A percentile compares a stretch with the other conserved stretches of the same genome.
Conservation (phyloP, 2,329 filamentous ascomycete species). For the Aspergillus versicolor region DNA sequence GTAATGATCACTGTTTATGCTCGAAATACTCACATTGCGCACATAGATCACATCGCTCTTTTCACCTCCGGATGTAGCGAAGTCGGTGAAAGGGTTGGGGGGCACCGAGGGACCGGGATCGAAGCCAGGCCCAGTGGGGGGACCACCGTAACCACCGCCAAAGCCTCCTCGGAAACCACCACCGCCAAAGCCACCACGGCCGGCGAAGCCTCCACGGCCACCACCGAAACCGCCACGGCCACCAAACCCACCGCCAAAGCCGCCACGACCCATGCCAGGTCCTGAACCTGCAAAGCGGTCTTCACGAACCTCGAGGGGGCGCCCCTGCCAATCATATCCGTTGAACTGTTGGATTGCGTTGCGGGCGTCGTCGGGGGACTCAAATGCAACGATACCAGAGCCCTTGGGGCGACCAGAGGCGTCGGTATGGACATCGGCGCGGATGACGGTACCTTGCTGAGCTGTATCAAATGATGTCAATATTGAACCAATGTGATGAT, state of each 20-base stretch:
- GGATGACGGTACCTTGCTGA: conserved; percentile 73
- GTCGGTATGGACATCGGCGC: conserved; percentile 90
- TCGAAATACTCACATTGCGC: conserved; percentile 75
- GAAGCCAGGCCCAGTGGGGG: conserved; percentile 36
- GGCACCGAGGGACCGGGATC: conserved; percentile 52
- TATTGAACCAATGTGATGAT: not conserved
- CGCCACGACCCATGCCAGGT: conserved; percentile 37
- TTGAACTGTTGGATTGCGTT: conserved; percentile 98
- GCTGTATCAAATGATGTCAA: conserved; percentile 39
- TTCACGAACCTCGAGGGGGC: conserved; percentile 88
- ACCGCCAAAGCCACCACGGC: conserved; percentile 49
- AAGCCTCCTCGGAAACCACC: conserved; percentile 46
- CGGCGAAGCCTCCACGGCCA: conserved; percentile 59
- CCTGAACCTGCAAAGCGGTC: conserved; percentile 78
- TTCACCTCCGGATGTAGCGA: conserved; percentile 82
- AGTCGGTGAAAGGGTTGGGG: conserved; percentile 91
- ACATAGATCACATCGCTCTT: conserved; percentile 85
- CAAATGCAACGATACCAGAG: conserved; percentile 95
- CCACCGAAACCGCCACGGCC: conserved; percentile 42
- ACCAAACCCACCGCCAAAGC: conserved; percentile 35
- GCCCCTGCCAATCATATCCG: conserved; percentile 97
- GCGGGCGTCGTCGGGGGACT: conserved; percentile 88
- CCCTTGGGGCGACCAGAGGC: conserved; percentile 93
- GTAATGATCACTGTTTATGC: not conserved
- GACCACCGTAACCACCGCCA: conserved; percentile 48